These are phyloP conservation scores for Medicago lupulina DNA, from an alignment of 306 rosid species.

Conservation along the genomic window DNA sequence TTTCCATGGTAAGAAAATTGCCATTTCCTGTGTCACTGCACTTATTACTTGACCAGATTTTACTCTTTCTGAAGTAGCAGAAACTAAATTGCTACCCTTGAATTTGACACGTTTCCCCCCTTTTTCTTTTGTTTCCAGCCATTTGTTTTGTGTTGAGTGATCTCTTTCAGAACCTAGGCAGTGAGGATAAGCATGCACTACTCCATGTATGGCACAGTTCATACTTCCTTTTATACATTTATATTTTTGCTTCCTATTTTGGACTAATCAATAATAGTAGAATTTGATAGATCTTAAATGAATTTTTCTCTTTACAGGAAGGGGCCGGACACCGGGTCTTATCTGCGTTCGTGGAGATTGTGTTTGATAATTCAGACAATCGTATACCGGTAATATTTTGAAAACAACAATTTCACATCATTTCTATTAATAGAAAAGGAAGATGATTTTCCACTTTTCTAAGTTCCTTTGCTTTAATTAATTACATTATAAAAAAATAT, in stretches of 20 bases:
- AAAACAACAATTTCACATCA: background rate
- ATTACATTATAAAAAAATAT: no score
- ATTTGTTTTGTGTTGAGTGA: slow-evolving; percentile 95
- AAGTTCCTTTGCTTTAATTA: background rate
- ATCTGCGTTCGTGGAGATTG: slow-evolving; percentile 97
- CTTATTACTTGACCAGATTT: no score
- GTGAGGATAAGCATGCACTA: slow-evolving; percentile 82
- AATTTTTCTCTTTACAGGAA: slow-evolving; percentile 62
- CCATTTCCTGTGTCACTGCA: no score
- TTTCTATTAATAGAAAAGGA: slow-evolving; percentile 20
- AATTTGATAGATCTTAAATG: slow-evolving; percentile 26
- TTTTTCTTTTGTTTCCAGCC: slow-evolving; percentile 57
- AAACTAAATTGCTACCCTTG: slow-evolving; percentile 22
- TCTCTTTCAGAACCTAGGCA: slow-evolving; percentile 84
- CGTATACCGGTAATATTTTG: slow-evolving; percentile 85
- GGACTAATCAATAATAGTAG: slow-evolving; percentile 14
- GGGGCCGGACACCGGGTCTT: slow-evolving; percentile 93
- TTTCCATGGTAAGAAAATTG: slow-evolving; percentile 75
- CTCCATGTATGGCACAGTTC: slow-evolving; percentile 77
- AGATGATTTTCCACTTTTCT: slow-evolving; percentile 9
- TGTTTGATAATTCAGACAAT: slow-evolving; percentile 91
- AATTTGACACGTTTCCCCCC: background rate
- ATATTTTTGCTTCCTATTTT: slow-evolving; percentile 6
- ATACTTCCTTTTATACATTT: slow-evolving; percentile 10
- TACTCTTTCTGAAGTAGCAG: no score